Percentiles rank a stretch among this genome's conserved stretches.
Conservation (phyloP, 2,329 filamentous ascomycete species). For the Fusarium clavum region DNA sequence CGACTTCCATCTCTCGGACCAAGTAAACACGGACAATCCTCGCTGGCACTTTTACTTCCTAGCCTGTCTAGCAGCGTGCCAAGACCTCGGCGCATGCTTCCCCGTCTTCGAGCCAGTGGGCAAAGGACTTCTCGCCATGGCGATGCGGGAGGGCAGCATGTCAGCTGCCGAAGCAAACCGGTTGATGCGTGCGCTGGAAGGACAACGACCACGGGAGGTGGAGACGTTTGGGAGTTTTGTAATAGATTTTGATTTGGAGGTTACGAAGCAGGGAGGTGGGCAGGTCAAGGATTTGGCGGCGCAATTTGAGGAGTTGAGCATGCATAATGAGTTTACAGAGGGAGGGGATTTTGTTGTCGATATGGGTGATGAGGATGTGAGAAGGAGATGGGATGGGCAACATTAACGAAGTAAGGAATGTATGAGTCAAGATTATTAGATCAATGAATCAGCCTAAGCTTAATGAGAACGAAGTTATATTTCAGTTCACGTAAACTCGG, state of each 20-base stretch:
- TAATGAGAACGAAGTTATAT: no score
- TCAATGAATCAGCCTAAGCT: no score
- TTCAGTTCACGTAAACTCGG: no score
- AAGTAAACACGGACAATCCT: not conserved
- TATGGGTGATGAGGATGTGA: not conserved
- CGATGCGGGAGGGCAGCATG: conserved; percentile 12
- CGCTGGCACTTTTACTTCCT: conserved; percentile 21
- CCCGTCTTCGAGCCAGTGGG: conserved; percentile 7
- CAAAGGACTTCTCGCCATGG: conserved; percentile 12
- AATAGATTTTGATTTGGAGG: conserved; percentile 17
- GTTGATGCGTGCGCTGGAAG: conserved; percentile 1
- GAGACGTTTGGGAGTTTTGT: not conserved
- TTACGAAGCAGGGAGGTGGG: conserved; percentile 13
- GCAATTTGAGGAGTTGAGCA: conserved; percentile 21
- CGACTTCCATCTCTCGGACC: not conserved
- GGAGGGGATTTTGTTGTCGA: conserved; percentile 23
- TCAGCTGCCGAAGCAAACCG: conserved; percentile 6
- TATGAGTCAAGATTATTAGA: not conserved
- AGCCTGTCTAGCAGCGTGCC: conserved; percentile 5
- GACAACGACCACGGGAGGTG: not conserved
- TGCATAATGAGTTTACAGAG: conserved; percentile 24
- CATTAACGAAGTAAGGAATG: not conserved
- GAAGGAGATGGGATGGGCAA: not conserved
- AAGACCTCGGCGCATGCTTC: not conserved
- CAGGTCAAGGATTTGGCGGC: conserved; percentile 18